These are phyloP conservation scores for Trichoderma reesei DNA, from an alignment of 495 filamentous ascomycete genomes.

Conservation along the genomic window DNA sequence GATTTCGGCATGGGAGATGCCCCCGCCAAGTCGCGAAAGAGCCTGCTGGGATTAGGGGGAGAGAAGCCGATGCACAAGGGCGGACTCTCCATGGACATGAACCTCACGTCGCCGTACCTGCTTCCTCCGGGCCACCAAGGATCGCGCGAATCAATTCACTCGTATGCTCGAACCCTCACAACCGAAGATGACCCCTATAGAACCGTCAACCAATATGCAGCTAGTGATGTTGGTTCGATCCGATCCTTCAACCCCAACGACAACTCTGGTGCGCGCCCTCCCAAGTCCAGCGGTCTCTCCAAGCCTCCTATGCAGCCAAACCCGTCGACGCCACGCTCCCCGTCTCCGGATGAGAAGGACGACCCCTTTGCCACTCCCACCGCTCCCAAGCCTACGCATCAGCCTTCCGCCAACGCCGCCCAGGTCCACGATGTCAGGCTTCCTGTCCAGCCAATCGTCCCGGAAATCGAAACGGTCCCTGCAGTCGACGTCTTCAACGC, in stretches of 20 bases:
- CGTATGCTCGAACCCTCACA: slow-evolving; percentile 61
- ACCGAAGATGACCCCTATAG: slow-evolving; percentile 77
- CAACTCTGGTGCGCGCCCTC: slow-evolving; percentile 27
- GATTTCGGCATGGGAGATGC: slow-evolving; percentile 67
- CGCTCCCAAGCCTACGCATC: slow-evolving; percentile 17
- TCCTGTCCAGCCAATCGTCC: slow-evolving; percentile 11
- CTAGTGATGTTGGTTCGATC: slow-evolving; percentile 49
- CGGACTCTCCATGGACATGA: slow-evolving; percentile 75
- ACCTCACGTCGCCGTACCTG: slow-evolving; percentile 75
- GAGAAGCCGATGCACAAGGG: slow-evolving; percentile 45
- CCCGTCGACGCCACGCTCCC: slow-evolving; percentile 16
- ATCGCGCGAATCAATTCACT: slow-evolving; percentile 78
- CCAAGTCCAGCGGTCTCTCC: slow-evolving; percentile 14
- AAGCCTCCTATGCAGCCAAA: slow-evolving; percentile 12
- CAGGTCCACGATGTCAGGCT: slow-evolving; percentile 9
- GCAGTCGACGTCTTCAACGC: slow-evolving; percentile 3
- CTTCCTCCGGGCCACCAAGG: slow-evolving; percentile 70
- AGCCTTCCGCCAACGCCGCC: slow-evolving; percentile 11
- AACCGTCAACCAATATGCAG: slow-evolving; percentile 50
- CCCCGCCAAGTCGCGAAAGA: slow-evolving; percentile 28
- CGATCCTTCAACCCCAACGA: slow-evolving; percentile 45
- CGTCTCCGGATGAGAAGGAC: slow-evolving; percentile 1
- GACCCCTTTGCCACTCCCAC: slow-evolving; percentile 12
- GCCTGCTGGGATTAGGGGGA: slow-evolving; percentile 31
- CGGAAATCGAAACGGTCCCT: slow-evolving; percentile 20